Evolutionary conservation across 352 stramenopile species (phyloP).

Genomic region (Pythium periplocum): DNA sequence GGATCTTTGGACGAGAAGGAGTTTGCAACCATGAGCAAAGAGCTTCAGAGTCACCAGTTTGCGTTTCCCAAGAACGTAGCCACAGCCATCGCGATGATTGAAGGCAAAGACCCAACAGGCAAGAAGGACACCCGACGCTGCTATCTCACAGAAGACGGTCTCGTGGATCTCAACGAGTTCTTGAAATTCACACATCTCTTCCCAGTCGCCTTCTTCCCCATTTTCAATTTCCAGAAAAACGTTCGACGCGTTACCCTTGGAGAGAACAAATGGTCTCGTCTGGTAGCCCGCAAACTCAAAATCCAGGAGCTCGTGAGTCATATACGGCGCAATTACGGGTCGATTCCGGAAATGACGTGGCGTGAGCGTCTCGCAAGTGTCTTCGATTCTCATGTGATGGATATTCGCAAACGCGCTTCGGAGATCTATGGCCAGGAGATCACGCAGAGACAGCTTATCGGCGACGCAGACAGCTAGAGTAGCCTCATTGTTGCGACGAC

Average conservation of each 20-base stretch:
- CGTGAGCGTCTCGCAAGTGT: slow-evolving; percentile 35
- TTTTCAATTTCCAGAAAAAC: slow-evolving; percentile 22
- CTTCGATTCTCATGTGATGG: slow-evolving; percentile 37
- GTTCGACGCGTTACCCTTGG: slow-evolving; percentile 11
- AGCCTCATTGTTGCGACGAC: slow-evolving; percentile 1
- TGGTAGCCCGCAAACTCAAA: slow-evolving; percentile 43
- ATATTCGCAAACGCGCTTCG: slow-evolving; percentile 40
- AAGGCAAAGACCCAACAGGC: slow-evolving; percentile 17
- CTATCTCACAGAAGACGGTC: slow-evolving; percentile 12
- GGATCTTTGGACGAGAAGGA: slow-evolving; percentile 54
- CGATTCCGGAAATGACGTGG: slow-evolving; percentile 34
- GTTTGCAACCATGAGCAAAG: slow-evolving; percentile 55
- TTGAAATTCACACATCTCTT: slow-evolving; percentile 19
- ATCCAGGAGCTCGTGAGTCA: slow-evolving; percentile 47
- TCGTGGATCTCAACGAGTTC: slow-evolving; percentile 19
- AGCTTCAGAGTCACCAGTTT: slow-evolving; percentile 65
- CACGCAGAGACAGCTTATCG: slow-evolving; percentile 24
- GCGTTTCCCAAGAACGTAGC: slow-evolving; percentile 58
- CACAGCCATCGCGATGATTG: slow-evolving; percentile 48
- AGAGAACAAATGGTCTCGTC: slow-evolving; percentile 14
- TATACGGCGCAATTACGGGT: slow-evolving; percentile 51
- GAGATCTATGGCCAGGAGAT: slow-evolving; percentile 44
- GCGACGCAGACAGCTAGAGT: slow-evolving; percentile 10
- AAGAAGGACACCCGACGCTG: not conserved
- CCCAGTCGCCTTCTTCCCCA: slow-evolving; percentile 15